Evolutionary conservation across 2,329 filamentous ascomycete genomes (phyloP).

Genomic region (Colletotrichum siamense): DNA sequence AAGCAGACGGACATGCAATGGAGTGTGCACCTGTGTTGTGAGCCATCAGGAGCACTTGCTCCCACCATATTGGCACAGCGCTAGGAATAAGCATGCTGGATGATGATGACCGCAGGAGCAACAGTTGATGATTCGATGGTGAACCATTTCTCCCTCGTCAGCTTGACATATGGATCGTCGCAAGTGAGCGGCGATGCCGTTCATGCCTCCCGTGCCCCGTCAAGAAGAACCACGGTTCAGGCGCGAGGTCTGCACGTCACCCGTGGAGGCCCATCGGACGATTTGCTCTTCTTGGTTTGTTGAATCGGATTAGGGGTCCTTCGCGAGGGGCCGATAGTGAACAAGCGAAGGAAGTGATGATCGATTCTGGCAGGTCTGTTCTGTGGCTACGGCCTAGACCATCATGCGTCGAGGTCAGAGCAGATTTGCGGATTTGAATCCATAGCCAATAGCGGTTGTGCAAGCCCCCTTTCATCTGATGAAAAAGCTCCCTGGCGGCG

Average conservation of each 20-base stretch:
- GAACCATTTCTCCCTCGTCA: background rate
- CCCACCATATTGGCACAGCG: background rate
- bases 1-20: background rate
- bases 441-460: background rate
- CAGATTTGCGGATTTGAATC: background rate
- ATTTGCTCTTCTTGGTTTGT: background rate
- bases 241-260: background rate
- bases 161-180: background rate
- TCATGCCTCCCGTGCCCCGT: background rate
- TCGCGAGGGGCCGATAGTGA: background rate
- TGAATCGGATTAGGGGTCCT: background rate
- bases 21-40: background rate
- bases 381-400: background rate
- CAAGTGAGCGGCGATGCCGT: background rate
- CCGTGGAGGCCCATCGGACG: background rate
- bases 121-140: background rate
- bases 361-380: background rate
- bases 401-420: background rate
- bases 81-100: background rate
- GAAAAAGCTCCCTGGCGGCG: background rate
- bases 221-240: background rate
- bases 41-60: background rate
- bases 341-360: background rate
- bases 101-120: background rate
- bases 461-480: conserved; percentile 13